Base-by-base conservation (phyloP, 306 rosid species). In the Lathyrus sativus region DNA sequence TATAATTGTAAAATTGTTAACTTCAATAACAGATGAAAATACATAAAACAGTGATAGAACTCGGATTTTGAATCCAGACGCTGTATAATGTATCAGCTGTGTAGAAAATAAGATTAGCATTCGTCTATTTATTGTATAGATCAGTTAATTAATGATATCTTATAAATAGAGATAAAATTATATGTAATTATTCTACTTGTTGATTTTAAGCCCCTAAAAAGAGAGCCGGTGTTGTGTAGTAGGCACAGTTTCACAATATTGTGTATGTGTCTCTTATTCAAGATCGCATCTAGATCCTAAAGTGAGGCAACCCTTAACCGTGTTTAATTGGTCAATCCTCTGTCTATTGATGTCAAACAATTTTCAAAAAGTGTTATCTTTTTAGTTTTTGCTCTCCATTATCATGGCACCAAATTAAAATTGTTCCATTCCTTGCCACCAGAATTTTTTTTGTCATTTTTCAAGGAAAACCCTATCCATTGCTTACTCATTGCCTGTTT, bases 11-110 rank as follows among this genome's bases (percentile, higher is more conserved):
- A 33, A 28, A 33, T 1, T 8, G 3, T 3, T 29, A 29, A 56
- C 31, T 56, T n/a, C 13, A 58, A 58, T 14, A 33, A 58, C 11
- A n/a, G 43, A 57, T 31, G 63, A 31, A 31, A 58, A 33, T 33
- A 31, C 31, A 31, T 19, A 55, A 11, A 55, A 6, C 22, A 58
- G 7, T 58, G 19, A 3, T 12, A 31, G 42, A 58, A 58, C 24
- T n/a, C 14, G 13, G 41, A 58, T 8, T 58, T 31, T 8, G 64
- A 29, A 14, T 37, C 46, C 46, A 57, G 41, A 60, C 15, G 18
- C 48, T 7, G 2, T 10, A 35, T 10, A 19, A 19, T 19, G 22
- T 19, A 59, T 59, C 65, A 33, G 37, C 18, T 35, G 65, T 54
- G 37, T 22, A 5, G 37, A 54, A 54, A 24, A 54, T 24, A 54